Evolutionary conservation across 176 grass and related monocot genomes (phyloP).

Genomic region (Alloteropsis semialata): DNA sequence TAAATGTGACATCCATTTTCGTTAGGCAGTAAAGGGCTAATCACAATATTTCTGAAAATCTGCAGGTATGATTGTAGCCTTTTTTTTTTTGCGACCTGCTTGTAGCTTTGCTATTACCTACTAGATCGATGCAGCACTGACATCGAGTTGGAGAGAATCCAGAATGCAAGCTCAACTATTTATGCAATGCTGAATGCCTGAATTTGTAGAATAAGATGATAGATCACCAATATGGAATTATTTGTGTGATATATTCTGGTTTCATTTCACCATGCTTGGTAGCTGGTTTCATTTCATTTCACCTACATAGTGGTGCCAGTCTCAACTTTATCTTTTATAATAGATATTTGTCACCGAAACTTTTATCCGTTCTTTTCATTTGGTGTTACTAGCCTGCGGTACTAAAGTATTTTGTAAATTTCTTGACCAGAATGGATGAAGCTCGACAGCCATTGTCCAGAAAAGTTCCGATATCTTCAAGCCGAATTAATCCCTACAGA

Average conservation of each 20-base stretch:
- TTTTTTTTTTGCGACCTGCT: no score
- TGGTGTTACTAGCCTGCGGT: background rate
- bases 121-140: background rate
- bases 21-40: background rate
- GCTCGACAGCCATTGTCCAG: slow-evolving; percentile 83
- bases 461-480: slow-evolving; percentile 81
- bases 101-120: background rate
- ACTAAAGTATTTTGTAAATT: slow-evolving; percentile 23
- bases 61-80: background rate
- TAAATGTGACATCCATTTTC: background rate
- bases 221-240: background rate
- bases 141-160: background rate
- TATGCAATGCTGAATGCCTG: background rate
- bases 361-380: background rate
- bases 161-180: slow-evolving; percentile 1
- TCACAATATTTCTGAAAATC: background rate
- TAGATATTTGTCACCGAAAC: background rate
- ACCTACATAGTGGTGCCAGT: background rate
- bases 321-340: background rate
- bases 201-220: background rate
- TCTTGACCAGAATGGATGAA: slow-evolving; percentile 84
- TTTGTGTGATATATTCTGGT: background rate
- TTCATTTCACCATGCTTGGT: background rate
- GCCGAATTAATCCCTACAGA: slow-evolving; percentile 85
- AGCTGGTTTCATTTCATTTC: no score